These are phyloP conservation scores for Salix exigua DNA, from an alignment of 345 rosid genomes.

Conservation along the genomic window DNA sequence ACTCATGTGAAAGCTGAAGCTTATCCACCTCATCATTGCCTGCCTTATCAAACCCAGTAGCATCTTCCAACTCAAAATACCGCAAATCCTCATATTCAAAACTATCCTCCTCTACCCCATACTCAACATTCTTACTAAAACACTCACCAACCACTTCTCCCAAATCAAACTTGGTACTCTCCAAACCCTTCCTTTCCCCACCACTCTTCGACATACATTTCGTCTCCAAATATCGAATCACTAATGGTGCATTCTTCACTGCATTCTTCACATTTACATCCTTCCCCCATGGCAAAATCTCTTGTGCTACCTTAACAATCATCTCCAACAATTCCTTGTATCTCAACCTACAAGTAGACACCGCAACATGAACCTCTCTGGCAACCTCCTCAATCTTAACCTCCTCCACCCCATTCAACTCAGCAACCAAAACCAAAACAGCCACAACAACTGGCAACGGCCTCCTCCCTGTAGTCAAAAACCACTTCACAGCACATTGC, in stretches of 20 bases:
- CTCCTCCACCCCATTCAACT: conserved; percentile 48
- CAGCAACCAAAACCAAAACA: conserved; percentile 55
- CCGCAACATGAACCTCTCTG: conserved; percentile 30
- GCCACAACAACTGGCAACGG: conserved; percentile 75
- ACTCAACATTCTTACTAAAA: conserved; percentile 39
- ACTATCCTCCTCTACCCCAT: conserved; percentile 22
- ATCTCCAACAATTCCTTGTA: conserved; percentile 59
- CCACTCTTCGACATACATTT: conserved; percentile 47
- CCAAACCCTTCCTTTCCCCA: conserved; percentile 2
- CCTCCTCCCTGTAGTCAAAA: conserved; percentile 64
- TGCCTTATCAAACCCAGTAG: neutral
- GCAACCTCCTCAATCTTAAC: conserved; percentile 56
- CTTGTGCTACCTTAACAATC: conserved; percentile 58
- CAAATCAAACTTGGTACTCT: conserved; percentile 22
- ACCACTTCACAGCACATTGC: conserved; percentile 77
- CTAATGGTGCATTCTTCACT: conserved; percentile 48
- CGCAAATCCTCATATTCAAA: conserved; percentile 20
- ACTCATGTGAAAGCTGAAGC: conserved; percentile 47
- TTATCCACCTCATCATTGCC: conserved; percentile 12
- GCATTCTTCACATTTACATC: conserved; percentile 68
- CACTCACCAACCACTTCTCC: conserved; percentile 39
- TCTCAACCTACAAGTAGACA: conserved; percentile 43
- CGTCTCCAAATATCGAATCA: conserved; percentile 68
- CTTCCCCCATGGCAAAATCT: conserved; percentile 77
- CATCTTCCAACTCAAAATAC: conserved; percentile 32